Evolutionary conservation across 2,329 filamentous ascomycete genomes (phyloP).

Genomic region (Paraphoma sp.): DNA sequence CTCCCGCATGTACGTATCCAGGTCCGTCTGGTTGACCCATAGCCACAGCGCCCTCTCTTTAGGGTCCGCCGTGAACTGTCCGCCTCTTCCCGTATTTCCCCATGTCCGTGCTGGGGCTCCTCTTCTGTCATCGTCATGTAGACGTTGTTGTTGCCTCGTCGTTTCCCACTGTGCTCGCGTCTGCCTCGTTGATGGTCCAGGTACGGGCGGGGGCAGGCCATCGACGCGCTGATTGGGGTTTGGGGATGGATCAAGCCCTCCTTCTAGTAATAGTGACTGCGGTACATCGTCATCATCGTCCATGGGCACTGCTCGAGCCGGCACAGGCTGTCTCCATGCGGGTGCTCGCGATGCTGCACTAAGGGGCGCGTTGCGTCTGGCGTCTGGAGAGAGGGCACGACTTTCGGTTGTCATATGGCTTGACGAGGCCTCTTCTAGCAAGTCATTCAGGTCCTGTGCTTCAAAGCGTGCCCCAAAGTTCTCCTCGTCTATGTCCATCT

Average conservation of each 20-base stretch:
- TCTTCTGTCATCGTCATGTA: conserved; percentile 44
- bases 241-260: conserved; percentile 45
- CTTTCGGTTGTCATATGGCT: conserved; percentile 57
- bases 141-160: conserved; percentile 53
- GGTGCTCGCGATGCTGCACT: conserved; percentile 39
- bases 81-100: conserved; percentile 28
- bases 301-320: conserved; percentile 21
- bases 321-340: conserved; percentile 45
- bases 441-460: conserved; percentile 63
- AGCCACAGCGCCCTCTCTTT: conserved; percentile 87
- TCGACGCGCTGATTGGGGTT: conserved; percentile 26
- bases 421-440: conserved; percentile 59
- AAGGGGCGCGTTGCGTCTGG: conserved; percentile 34
- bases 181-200: conserved; percentile 51
- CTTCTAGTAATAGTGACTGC: conserved; percentile 67
- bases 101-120: conserved; percentile 25
- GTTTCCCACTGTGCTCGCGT: conserved; percentile 60
- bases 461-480: conserved; percentile 59
- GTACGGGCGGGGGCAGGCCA: conserved; percentile 50
- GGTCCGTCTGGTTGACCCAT: conserved; percentile 89
- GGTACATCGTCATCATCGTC: conserved; percentile 64
- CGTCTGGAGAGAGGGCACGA: conserved; percentile 43
- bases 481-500: conserved; percentile 58
- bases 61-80: conserved; percentile 55
- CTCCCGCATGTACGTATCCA: conserved; percentile 84